Conservation (phyloP, 257 asterid genomes). For the Solanum bulbocastanum region DNA sequence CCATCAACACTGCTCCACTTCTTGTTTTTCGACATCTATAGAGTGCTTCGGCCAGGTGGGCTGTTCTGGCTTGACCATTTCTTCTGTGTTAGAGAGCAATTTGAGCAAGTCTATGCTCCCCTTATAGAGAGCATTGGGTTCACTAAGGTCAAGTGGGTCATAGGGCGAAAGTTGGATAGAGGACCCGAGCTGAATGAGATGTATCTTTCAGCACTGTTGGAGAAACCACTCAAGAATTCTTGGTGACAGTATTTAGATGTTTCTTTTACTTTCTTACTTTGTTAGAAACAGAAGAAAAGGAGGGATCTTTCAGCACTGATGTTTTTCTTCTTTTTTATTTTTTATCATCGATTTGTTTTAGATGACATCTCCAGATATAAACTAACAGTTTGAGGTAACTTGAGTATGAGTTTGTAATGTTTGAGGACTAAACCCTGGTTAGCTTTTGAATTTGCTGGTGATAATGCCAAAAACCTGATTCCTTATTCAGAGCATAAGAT, state of each 20-base stretch:
- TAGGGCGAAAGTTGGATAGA: constrained; percentile 46
- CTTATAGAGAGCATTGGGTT: constrained; percentile 57
- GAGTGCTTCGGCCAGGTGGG: constrained; percentile 69
- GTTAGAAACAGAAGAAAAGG: neutral
- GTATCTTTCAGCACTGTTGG: constrained; percentile 57
- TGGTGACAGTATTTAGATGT: constrained; percentile 22
- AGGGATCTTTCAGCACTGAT: neutral
- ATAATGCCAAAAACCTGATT: neutral
- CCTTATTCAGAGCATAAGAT: neutral
- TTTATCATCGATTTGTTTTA: neutral
- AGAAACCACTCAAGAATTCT: constrained; percentile 53
- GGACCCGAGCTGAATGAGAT: constrained; percentile 53
- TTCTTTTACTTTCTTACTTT: neutral
- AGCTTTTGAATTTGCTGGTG: neutral
- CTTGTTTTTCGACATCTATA: constrained; percentile 50
- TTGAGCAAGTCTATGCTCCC: constrained; percentile 44
- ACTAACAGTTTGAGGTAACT: neutral
- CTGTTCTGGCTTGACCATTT: constrained; percentile 68
- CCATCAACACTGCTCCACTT: constrained; percentile 49
- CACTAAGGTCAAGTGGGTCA: constrained; percentile 41
- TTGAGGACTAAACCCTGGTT: neutral
- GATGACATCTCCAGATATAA: neutral
- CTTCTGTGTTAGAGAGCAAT: constrained; percentile 46
- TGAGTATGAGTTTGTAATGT: neutral
- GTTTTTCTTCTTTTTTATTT: neutral